Percentiles rank a stretch among this genome's conserved stretches.
Evolutionary conservation across 202 grass and related monocot species (phyloP).

Genomic region (Carex arenaria): DNA sequence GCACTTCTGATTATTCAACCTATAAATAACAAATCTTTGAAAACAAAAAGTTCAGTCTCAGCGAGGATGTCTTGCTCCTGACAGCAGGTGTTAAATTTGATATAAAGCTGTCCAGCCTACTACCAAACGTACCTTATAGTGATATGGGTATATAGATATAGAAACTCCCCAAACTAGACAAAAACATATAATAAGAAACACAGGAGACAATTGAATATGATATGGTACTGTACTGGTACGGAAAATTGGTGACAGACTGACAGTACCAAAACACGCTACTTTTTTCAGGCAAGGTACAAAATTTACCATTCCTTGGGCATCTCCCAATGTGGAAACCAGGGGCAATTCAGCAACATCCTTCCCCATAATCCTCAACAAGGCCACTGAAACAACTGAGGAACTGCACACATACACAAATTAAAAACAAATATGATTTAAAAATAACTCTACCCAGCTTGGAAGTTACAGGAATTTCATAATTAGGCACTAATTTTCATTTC

Average conservation of each 20-base stretch:
- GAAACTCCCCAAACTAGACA: neutral
- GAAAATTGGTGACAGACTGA: neutral
- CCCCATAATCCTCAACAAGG: slow-evolving; percentile 77
- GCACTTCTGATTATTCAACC: neutral
- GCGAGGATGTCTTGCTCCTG: neutral
- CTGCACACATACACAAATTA: slow-evolving; percentile 29
- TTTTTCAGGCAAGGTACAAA: neutral
- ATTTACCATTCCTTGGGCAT: slow-evolving; percentile 65
- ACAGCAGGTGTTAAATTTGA: neutral
- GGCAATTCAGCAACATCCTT: slow-evolving; percentile 77
- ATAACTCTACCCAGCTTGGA: slow-evolving; percentile 19
- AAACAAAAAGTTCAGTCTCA: neutral
- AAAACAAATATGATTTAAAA: neutral
- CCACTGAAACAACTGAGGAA: slow-evolving; percentile 73
- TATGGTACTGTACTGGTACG: neutral
- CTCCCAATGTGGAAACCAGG: slow-evolving; percentile 70
- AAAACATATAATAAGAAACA: neutral
- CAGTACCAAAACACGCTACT: neutral
- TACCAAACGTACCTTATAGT: neutral
- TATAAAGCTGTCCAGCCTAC: neutral
- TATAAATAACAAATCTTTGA: neutral
- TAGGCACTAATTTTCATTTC: neutral
- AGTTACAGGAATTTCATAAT: neutral
- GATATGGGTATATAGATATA: neutral
- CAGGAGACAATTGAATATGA: neutral